phyloP scores from a whole-genome alignment of 495 filamentous ascomycete species.

The Daldinia vernicosa region DNA sequence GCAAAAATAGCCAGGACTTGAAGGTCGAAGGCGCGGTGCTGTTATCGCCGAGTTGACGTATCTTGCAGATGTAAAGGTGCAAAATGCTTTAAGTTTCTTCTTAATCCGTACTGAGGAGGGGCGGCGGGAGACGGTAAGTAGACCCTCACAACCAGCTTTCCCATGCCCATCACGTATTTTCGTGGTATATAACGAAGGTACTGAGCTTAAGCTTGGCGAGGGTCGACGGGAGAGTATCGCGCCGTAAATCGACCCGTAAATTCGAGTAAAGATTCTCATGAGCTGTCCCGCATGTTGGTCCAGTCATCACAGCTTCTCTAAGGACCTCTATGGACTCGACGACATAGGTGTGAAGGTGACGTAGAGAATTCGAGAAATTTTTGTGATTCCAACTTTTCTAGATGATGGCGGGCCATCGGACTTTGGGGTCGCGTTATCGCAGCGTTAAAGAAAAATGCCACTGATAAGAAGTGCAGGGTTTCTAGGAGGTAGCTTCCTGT shows the following conservation, averaged over 20 bases:
- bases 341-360: constrained; percentile 19
- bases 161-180: constrained; percentile 23
- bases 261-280: constrained; percentile 63
- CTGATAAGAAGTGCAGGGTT: constrained; percentile 18
- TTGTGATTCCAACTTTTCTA: constrained; percentile 24
- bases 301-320: constrained; percentile 53
- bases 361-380: constrained; percentile 18
- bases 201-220: constrained; percentile 46
- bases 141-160: constrained; percentile 4
- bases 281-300: constrained; percentile 59
- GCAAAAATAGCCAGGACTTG: constrained; percentile 25
- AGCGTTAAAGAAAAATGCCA: constrained; percentile 19
- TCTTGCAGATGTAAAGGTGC: constrained; percentile 7
- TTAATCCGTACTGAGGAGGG: constrained; percentile 1
- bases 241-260: constrained; percentile 63
- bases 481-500: neutral
- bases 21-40: constrained; percentile 20
- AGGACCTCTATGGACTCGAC: constrained; percentile 17
- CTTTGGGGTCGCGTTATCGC: constrained; percentile 25
- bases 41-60: constrained; percentile 34
- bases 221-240: constrained; percentile 55
- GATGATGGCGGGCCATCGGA: constrained; percentile 5
- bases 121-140: constrained; percentile 12
- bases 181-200: constrained; percentile 15
- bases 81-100: constrained; percentile 16